Evolutionary conservation across 192 early-diverging fungal genomes (phyloP).

Genomic region (Geranomyces variabilis): DNA sequence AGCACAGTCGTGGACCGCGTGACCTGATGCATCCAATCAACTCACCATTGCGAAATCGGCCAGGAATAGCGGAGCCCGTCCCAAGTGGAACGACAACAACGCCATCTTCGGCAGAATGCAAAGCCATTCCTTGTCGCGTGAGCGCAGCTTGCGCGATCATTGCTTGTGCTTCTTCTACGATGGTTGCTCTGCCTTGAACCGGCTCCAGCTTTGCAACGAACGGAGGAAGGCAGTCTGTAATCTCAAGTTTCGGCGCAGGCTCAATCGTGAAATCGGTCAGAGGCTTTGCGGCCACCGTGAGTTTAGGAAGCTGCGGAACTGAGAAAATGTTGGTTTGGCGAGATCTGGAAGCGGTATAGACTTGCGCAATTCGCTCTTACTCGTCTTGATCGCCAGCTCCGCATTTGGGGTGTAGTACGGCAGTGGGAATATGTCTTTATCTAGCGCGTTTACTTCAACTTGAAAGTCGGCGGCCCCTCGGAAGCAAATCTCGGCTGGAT

Average conservation of each 20-base stretch:
- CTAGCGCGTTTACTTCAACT: conserved; percentile 65
- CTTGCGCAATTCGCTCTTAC: neutral
- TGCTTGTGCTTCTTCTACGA: conserved; percentile 2
- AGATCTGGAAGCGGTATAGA: too few species aligned
- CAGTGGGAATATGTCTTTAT: conserved; percentile 68
- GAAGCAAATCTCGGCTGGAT: conserved; percentile 68
- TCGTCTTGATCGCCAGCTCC: conserved; percentile 29
- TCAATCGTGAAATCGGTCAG: conserved; percentile 65
- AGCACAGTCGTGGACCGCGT: neutral
- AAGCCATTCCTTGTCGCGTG: neutral
- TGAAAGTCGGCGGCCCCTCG: conserved; percentile 65
- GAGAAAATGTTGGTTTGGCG: too few species aligned
- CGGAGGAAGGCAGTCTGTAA: conserved; percentile 27
- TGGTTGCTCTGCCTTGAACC: neutral
- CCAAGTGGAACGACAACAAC: conserved; percentile 76
- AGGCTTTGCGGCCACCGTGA: conserved; percentile 22
- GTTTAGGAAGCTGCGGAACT: conserved; percentile 29
- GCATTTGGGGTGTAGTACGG: conserved; percentile 60
- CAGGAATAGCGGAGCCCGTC: conserved; percentile 89
- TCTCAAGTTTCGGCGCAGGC: conserved; percentile 61
- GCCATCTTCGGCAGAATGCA: conserved; percentile 12
- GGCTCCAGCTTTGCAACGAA: neutral
- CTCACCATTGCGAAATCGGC: conserved; percentile 87
- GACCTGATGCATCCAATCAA: neutral
- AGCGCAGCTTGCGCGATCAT: neutral